Percentiles rank a stretch among this genome's conserved stretches.
Evolutionary conservation across 805 yeast species (phyloP).

Genomic region (Nakazawaea wickerhamii): DNA sequence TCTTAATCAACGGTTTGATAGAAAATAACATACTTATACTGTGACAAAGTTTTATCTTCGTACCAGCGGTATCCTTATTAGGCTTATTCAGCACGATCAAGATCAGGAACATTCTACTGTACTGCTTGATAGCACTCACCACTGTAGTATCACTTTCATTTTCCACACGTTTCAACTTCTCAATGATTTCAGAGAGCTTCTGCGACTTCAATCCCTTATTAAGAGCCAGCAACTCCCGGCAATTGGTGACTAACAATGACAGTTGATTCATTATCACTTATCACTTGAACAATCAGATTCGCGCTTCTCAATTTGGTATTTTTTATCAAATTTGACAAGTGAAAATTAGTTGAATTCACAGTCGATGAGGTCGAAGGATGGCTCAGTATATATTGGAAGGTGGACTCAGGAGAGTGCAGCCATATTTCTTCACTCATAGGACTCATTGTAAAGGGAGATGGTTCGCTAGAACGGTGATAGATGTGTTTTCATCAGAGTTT

Average conservation of each 20-base stretch:
- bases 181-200: not conserved
- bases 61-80: not conserved
- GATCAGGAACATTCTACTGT: not conserved
- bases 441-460: conserved; percentile 41
- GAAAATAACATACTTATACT: conserved; percentile 7
- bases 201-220: not conserved
- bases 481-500: conserved; percentile 36
- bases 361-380: not conserved
- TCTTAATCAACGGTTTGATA: conserved; percentile 4
- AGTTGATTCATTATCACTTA: not conserved
- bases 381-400: conserved; percentile 19
- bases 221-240: not conserved
- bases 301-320: not conserved
- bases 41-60: conserved; percentile 2
- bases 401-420: conserved; percentile 35
- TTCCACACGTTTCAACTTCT: not conserved
- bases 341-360: not conserved
- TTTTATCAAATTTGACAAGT: too few species aligned
- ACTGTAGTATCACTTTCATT: conserved; percentile 1
- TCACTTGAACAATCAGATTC: not conserved
- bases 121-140: not conserved
- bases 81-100: not conserved
- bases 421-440: conserved; percentile 32
- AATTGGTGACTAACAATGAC: not conserved
- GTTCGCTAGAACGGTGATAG: conserved; percentile 31